phyloP scores from a whole-genome alignment of 2,329 filamentous ascomycete genomes.

The Microthyrium microscopicum region DNA sequence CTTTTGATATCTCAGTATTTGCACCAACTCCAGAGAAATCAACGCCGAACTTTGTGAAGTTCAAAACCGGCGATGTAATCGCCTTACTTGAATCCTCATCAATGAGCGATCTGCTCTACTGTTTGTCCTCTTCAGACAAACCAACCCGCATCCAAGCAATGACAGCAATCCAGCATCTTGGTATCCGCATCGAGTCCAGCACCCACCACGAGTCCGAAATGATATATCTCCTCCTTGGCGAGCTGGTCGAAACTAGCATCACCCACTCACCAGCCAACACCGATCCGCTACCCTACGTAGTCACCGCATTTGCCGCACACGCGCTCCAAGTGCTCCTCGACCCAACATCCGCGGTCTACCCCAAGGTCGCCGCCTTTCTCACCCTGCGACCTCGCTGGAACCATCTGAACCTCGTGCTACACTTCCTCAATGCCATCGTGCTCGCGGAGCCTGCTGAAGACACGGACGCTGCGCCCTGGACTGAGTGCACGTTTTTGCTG shows the following conservation, averaged over 20 bases:
- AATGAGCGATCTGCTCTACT: constrained; percentile 52
- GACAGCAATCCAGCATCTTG: constrained; percentile 12
- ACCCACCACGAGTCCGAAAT: constrained; percentile 61
- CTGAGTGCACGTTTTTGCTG: constrained; percentile 58
- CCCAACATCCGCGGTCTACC: constrained; percentile 68
- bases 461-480: constrained; percentile 24
- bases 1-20: constrained; percentile 15
- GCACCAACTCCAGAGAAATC: constrained; percentile 23
- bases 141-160: constrained; percentile 68
- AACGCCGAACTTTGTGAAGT: constrained; percentile 31
- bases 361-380: constrained; percentile 72
- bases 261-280: constrained; percentile 27
- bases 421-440: constrained; percentile 53
- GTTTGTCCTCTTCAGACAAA: constrained; percentile 57
- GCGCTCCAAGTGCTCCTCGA: constrained; percentile 54
- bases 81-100: too few relatives aligned
- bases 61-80: too few relatives aligned
- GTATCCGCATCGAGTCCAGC: constrained; percentile 36
- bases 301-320: constrained; percentile 58
- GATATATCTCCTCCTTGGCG: constrained; percentile 62
- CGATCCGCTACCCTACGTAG: constrained; percentile 51
- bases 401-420: constrained; percentile 34
- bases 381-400: constrained; percentile 65
- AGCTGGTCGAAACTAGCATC: constrained; percentile 54
- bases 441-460: constrained; percentile 53